Evolutionary conservation across 805 yeast genomes (phyloP), one percentile per base, ranked within the genome.

Genomic region (Cyberlindnera galapagoensis): DNA sequence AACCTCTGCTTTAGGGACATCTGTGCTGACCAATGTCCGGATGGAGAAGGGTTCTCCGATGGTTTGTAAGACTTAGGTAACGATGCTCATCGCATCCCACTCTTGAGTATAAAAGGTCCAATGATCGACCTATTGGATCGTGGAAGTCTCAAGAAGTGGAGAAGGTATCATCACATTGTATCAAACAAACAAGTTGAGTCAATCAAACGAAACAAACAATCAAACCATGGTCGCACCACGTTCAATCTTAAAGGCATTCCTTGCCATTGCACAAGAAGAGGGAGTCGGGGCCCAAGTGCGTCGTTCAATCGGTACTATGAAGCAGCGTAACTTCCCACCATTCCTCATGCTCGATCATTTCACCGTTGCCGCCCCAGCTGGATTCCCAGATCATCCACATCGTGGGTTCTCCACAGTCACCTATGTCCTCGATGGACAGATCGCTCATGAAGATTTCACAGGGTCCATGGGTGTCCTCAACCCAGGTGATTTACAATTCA

Each of bases 211-310:
- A n/a, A 27, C 22, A n/a, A 16, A 23, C 14, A 21, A 24, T 15
- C 23, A 30, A 16, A 14, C 22, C 25, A 51, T 48, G 52, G 50
- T 44, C 6, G 11, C 46, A 11, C 46, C 54, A 34, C 67, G 83
- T 60, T 55, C 72, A 1, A 63, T 76, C 28, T 53, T 68, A 15
- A 73, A 72, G 47, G 56, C 63, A 20, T 62, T 76, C 44, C 49
- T 65, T 26, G 87, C 90, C 19, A 50, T 69, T 24, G 84, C 83
- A 47, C 86, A 79, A 49, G 66, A 79, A 13, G 95, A 85, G 59
- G 95, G 95, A 43, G 87, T 69, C 19, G 95, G 95, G n/a, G 94
- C 94, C 18, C 60, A 69, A 19, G 95, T 85, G 16, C 70, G 94
- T 53, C 67, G 95, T 47, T 76, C 92, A 5, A 75, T 85, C 36